Evolutionary conservation across 176 grass and related monocot genomes (phyloP), one percentile per base, ranked within the genome.

Genomic region (Avena eriantha): DNA sequence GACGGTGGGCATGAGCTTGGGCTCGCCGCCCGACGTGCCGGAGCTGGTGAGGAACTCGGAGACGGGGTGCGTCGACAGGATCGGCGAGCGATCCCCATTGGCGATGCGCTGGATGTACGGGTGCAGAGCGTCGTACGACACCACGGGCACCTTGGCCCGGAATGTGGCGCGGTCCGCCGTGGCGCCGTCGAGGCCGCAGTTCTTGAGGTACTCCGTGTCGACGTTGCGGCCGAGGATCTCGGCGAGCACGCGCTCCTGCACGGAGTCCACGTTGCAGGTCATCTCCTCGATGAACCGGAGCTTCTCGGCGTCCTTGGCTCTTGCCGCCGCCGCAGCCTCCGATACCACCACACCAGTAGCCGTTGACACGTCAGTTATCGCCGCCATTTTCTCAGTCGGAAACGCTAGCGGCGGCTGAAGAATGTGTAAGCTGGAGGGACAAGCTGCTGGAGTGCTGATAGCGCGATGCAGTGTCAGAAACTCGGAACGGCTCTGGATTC

Each of bases 31-130:
- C 2, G 88, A 95, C 0, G 90, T 95, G 23, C 90, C 93, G 0
- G 93, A 95, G 80, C 88, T 95, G 10, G 78, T 88, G 85, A 92
- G 61, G 75, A 95, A 90, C 57, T 88, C 93, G 13, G 90, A 83
- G 81, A 92, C 77, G 0, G 93, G 93, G 50, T 86, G 79, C 51
- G 87, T 80, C 39, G 90, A 90, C 50, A 94, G 87, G 71, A 95
- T 73, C 7, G 87, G 82, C 23, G 90, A 95, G 13, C 83, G 67
- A 90, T 95, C 90, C 1, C 93, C 93, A 35, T 95, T 84, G 46
- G 90, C 87, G 22, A 95, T 92, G 58, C 90, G 78, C 82, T 84
- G 87, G 78, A 95, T 92, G 81, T 95, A 82, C 0, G 90, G 90
- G 87, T 90, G 72, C 17, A 95, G 78, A 80, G 76, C 87, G 58